Percentiles rank a stretch among this genome's conserved stretches.
Evolutionary conservation across 78 protist species (phyloP).

Genomic region (Dictyostelium firmibasis): DNA sequence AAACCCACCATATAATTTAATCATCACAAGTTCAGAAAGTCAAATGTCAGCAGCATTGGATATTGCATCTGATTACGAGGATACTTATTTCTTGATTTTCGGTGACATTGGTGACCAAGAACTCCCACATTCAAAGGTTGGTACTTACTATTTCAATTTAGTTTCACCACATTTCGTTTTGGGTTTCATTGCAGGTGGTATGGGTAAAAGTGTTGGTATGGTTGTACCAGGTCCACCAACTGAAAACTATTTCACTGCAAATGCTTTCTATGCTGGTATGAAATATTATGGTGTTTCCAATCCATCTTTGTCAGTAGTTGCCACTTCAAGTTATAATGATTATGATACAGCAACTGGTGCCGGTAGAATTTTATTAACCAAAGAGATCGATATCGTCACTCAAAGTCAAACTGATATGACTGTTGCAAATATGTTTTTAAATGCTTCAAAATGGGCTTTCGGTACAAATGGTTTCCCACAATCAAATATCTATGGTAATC

Average conservation of each 20-base stretch:
- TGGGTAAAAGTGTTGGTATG: slow-evolving; percentile 23
- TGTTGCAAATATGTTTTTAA: slow-evolving; percentile 5
- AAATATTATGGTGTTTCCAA: not conserved
- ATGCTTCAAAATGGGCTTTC: not conserved
- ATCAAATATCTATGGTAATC: slow-evolving; percentile 6
- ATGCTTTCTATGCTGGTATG: slow-evolving; percentile 38
- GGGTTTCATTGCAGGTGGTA: slow-evolving; percentile 42
- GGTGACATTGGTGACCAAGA: not conserved
- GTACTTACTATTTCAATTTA: slow-evolving; percentile 32
- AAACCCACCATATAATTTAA: not conserved
- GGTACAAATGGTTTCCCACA: slow-evolving; percentile 73
- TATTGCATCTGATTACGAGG: not conserved
- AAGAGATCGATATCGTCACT: not conserved
- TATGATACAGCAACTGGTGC: slow-evolving; percentile 67
- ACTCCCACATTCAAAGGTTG: not conserved
- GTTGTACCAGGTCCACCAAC: slow-evolving; percentile 70
- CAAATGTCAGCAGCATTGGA: slow-evolving; percentile 30
- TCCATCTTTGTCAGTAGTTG: not conserved
- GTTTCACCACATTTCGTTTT: slow-evolving; percentile 36
- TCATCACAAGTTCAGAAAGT: slow-evolving; percentile 13
- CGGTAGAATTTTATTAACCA: not conserved
- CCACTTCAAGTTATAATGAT: slow-evolving; percentile 51
- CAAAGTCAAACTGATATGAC: slow-evolving; percentile 25
- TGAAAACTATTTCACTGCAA: slow-evolving; percentile 59
- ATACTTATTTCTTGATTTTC: slow-evolving; percentile 8